phyloP scores from a whole-genome alignment of 805 yeast species.

The Lachancea dasiensis region DNA sequence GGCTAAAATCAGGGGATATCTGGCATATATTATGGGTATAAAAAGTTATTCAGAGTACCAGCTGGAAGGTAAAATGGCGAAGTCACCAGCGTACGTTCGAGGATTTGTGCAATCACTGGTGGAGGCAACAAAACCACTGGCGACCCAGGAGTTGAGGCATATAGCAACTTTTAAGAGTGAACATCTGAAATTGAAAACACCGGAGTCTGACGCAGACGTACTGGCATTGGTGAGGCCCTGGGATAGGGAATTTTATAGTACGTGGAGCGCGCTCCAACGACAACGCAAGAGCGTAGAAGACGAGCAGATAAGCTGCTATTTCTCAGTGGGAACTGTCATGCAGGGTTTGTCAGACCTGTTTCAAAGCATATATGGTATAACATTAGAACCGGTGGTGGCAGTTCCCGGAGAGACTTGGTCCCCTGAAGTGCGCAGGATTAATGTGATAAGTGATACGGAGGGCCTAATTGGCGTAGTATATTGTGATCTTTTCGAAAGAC shows the following conservation, averaged over 20 bases:
- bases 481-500: conserved; percentile 78
- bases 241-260: conserved; percentile 73
- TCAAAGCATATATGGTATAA: conserved; percentile 66
- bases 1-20: conserved; percentile 56
- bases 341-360: conserved; percentile 75
- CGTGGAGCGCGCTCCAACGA: conserved; percentile 28
- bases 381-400: conserved; percentile 60
- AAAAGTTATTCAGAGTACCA: conserved; percentile 72
- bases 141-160: conserved; percentile 50
- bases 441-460: conserved; percentile 60
- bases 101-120: conserved; percentile 61
- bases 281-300: conserved; percentile 32
- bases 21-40: conserved; percentile 71
- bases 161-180: conserved; percentile 39
- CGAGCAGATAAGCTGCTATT: conserved; percentile 57
- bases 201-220: conserved; percentile 36
- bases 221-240: conserved; percentile 63
- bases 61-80: conserved; percentile 85
- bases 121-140: conserved; percentile 44
- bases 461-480: conserved; percentile 76
- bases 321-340: conserved; percentile 81
- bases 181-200: conserved; percentile 15
- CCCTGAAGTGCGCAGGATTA: conserved; percentile 72
- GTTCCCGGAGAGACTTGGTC: conserved; percentile 82
- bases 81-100: conserved; percentile 65